These are phyloP conservation scores for Linaria vulgaris DNA, from an alignment of 257 asterid genomes.

Conservation along the genomic window DNA sequence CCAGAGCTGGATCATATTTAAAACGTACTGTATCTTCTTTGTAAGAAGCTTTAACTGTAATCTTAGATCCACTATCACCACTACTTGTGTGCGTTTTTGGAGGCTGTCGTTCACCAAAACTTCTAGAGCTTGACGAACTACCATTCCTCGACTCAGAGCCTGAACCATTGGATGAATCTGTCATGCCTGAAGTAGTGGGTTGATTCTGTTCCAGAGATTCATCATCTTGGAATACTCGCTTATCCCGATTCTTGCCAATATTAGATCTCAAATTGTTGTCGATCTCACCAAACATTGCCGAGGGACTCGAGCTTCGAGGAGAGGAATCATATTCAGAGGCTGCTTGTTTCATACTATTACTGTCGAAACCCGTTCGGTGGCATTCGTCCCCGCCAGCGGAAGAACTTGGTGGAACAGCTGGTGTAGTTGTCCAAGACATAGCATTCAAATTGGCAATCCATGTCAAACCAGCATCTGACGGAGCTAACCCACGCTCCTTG, in stretches of 20 bases:
- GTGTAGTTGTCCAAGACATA: constrained; percentile 35
- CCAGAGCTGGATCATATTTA: constrained; percentile 54
- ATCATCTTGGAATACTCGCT: constrained; percentile 23
- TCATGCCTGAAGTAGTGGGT: constrained; percentile 58
- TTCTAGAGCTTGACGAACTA: constrained; percentile 59
- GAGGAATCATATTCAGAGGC: constrained; percentile 30
- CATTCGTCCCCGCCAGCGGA: constrained; percentile 25
- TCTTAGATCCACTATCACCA: constrained; percentile 47
- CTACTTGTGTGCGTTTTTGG: constrained; percentile 29
- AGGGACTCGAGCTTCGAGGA: constrained; percentile 37
- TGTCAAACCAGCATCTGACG: constrained; percentile 30
- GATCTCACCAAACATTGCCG: constrained; percentile 30
- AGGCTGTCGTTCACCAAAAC: constrained; percentile 34
- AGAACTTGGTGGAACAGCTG: constrained; percentile 34
- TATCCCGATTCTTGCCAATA: constrained; percentile 30
- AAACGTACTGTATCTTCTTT: constrained; percentile 68
- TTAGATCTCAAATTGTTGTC: constrained; percentile 27
- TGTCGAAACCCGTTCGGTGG: constrained; percentile 18
- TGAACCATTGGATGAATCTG: constrained; percentile 62
- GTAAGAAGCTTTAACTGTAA: constrained; percentile 65
- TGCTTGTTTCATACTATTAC: constrained; percentile 23
- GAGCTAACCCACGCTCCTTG: constrained; percentile 33
- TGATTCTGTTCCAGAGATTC: constrained; percentile 43
- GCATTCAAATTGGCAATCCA: constrained; percentile 29
- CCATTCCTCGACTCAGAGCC: constrained; percentile 54